Evolutionary conservation across 2,329 filamentous ascomycete genomes (phyloP), one percentile per base, ranked within the genome.

Genomic region (Aspergillus ochraceoroseus): DNA sequence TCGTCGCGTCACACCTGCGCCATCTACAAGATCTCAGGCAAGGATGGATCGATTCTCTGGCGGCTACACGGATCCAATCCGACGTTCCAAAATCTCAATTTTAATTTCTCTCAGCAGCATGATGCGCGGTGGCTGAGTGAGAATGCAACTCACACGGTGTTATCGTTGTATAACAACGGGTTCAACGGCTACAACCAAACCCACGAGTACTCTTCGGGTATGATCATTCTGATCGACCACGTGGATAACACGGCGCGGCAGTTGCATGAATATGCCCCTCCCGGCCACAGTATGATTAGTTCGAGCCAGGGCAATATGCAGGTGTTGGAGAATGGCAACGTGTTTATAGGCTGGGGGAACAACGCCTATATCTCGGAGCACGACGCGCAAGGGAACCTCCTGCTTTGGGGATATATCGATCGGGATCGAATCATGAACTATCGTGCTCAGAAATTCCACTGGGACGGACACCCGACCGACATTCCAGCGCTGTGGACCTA

Each of bases 61-160:
- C 52, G 52, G 25, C 44, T 68, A 20, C 59, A 66, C 18, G 65
- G 65, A 0, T 55, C 58, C 11, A 54, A 61, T 12, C 64, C 64
- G 14, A 54, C 59, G 1, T 65, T 65, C 41, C 53, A 48, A 25
- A 64, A 64, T 40, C 55, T 61, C 44, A 64, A 65, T 46, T 67
- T 68, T 27, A 60, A 55, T 34, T 68, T 67, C 48, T 67, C 65
- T n/a, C 65, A 64, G 43, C 65, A 68, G 38, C 65, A 68, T 42
- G 65, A 68, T 47, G 64, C 65, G 17, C 57, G 65, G 26, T 68
- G 61, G 55, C 37, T 68, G 12, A 53, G 46, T 12, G 62, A 67
- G 41, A 66, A 68, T 27, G 43, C 49, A 8, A 67, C 63, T 1
- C 64, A 67, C 42, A 62, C 63, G 0, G 32, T 66, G 3, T 32